Conservation (phyloP, 768 basidiomycete genomes). For the Boletellus ananas region DNA sequence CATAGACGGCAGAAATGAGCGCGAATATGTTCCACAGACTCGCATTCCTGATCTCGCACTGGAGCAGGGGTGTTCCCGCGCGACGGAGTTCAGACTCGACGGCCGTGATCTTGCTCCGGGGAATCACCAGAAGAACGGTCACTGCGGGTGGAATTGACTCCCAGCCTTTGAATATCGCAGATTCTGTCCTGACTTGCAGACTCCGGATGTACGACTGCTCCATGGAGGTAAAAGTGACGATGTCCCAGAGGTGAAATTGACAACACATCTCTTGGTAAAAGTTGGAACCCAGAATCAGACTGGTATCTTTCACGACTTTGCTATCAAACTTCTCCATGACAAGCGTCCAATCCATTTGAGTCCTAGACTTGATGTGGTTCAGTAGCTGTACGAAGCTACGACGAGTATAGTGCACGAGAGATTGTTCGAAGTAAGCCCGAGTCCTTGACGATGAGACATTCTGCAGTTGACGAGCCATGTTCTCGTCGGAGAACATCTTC, state of each 20-base stretch:
- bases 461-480: slow-evolving; percentile 11
- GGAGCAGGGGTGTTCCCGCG: slow-evolving; percentile 22
- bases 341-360: slow-evolving; percentile 40
- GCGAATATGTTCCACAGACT: slow-evolving; percentile 17
- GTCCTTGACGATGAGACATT: background rate
- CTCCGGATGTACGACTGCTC: slow-evolving; percentile 9
- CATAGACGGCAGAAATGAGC: slow-evolving; percentile 20
- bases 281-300: slow-evolving; percentile 23
- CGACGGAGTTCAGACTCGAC: slow-evolving; percentile 23
- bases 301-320: slow-evolving; percentile 7
- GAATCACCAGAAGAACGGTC: slow-evolving; percentile 32
- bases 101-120: slow-evolving; percentile 22
- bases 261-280: slow-evolving; percentile 47
- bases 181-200: slow-evolving; percentile 3
- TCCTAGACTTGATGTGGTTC: slow-evolving; percentile 34
- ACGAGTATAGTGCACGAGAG: slow-evolving; percentile 44
- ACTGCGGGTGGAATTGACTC: slow-evolving; percentile 28
- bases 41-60: slow-evolving; percentile 20
- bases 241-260: slow-evolving; percentile 39
- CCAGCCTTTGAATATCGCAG: slow-evolving; percentile 31
- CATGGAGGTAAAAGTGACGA: slow-evolving; percentile 32
- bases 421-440: slow-evolving; percentile 5
- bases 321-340: slow-evolving; percentile 36
- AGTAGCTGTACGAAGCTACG: slow-evolving; percentile 47
- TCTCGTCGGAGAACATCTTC: slow-evolving; percentile 30